Conservation (phyloP, 306 rosid species). For the peach (Prunus persica) region DNA sequence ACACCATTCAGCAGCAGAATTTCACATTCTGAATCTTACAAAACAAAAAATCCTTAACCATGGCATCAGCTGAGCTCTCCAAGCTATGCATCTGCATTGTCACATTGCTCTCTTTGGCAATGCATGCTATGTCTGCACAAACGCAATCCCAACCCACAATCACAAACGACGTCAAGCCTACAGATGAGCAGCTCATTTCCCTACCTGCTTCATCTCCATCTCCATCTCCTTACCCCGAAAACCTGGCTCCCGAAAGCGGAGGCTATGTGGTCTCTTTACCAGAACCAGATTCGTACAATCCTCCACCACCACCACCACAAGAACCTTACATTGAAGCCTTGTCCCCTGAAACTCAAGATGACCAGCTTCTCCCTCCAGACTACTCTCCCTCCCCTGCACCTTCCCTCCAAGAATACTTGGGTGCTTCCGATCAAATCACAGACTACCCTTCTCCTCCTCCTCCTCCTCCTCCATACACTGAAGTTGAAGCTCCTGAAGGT, state of each 20-base stretch:
- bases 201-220: background rate
- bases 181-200: background rate
- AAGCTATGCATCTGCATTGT: background rate
- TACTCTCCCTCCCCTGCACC: conserved; percentile 7
- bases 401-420: background rate
- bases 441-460: conserved; percentile 3
- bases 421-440: background rate
- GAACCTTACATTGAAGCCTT: background rate
- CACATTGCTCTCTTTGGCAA: background rate
- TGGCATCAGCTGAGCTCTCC: background rate
- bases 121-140: background rate
- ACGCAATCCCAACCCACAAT: background rate
- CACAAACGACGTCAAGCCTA: background rate
- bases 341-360: background rate
- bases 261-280: background rate
- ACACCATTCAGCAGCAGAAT: background rate
- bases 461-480: background rate
- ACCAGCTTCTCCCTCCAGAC: background rate
- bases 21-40: background rate
- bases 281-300: background rate
- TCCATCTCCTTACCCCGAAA: background rate
- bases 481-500: conserved; percentile 14
- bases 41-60: background rate
- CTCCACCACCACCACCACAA: conserved; percentile 19
- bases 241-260: background rate